Base-by-base conservation (phyloP, 257 asterid genomes). In the Gentiana dahurica region DNA sequence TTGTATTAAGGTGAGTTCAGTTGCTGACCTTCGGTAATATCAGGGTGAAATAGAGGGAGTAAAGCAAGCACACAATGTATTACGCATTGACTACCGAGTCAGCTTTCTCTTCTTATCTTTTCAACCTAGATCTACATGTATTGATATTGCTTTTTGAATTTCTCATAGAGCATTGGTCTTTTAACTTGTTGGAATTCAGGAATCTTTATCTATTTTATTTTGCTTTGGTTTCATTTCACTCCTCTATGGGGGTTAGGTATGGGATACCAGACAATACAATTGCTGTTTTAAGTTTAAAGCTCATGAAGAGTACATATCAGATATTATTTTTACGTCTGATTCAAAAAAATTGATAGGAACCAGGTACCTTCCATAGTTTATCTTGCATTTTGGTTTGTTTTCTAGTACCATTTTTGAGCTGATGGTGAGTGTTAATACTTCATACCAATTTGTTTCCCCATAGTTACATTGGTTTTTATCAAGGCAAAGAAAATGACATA, bases 261-360 rank as follows among this genome's bases (percentile, higher is more conserved):
- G 97, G 96, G 94, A 87, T 73, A 87, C 93, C 63, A 70, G 98
- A 10, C 95, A 91, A 68, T 82, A 85, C 44, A 75, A 90, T 62
- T 91, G 97, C 77, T 77, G 82, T 73, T 74, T 64, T 77, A n/a
- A 95, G 65, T 85, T 76, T 68, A 54, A 68, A 60, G 83, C 71
- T 51, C 98, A 91, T 55, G 87, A 85, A 64, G 98, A 87, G 33
- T 83, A 81, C 74, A 83, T 91, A 68, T 83, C 98, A 61, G 95
- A 91, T 67, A 79, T 91, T 71, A 85, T 88, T 38, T 83, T 78
- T 75, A 81, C 93, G 8, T 55, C 94, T 36, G 96, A 91, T 68
- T 79, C 90, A 66, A 81, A 63, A 81, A 87, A 88, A 71, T 65
- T 91, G 66, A 56, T 87, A 53, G 96, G 75, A 54, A 87, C 95